Conservation (phyloP, 169 alveolate genomes). For the Cryptosporidium parvum region DNA sequence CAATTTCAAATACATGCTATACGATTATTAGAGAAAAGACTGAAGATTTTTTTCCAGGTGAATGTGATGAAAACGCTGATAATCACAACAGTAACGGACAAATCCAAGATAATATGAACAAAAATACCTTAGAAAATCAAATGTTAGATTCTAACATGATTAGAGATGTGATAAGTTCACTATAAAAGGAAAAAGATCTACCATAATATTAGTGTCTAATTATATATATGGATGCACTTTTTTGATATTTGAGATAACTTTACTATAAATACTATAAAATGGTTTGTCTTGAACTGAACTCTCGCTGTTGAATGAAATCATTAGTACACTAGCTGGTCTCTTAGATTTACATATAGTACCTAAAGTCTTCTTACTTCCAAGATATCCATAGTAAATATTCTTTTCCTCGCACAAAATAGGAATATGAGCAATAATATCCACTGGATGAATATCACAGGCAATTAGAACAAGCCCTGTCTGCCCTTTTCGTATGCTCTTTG, state of each 20-base stretch:
- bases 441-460: constrained; percentile 97
- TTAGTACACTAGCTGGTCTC: constrained; percentile 94
- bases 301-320: constrained; percentile 79
- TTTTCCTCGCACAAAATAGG: constrained; percentile 95
- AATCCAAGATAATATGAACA: not conserved
- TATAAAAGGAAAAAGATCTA: constrained; percentile 18
- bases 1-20: constrained; percentile 42
- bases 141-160: not conserved
- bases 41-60: not conserved
- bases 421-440: constrained; percentile 95
- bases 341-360: constrained; percentile 95
- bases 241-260: constrained; percentile 50
- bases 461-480: constrained; percentile 90
- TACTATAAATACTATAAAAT: constrained; percentile 48
- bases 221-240: constrained; percentile 69
- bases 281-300: constrained; percentile 50
- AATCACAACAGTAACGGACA: not conserved
- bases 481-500: constrained; percentile 93
- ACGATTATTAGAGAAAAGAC: constrained; percentile 29
- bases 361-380: constrained; percentile 90
- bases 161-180: constrained; percentile 13
- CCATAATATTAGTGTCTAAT: constrained; percentile 2
- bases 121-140: not conserved
- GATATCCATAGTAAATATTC: constrained; percentile 92
- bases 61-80: not conserved